Evolutionary conservation across 1,284 basidiomycete species (phyloP).

Genomic region (Butyriboletus appendiculatus): DNA sequence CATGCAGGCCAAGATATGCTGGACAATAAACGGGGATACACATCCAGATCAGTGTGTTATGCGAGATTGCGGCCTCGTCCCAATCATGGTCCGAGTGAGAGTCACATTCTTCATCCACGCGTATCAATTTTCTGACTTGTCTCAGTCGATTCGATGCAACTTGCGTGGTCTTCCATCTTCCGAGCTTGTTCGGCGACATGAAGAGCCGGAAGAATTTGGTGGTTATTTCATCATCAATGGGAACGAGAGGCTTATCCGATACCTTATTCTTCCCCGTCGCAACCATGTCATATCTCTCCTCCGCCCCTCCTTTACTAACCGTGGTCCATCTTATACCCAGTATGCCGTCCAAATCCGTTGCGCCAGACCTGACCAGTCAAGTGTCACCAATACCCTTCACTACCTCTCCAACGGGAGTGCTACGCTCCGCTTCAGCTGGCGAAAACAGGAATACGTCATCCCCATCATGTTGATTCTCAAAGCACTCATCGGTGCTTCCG

Average conservation of each 20-base stretch:
- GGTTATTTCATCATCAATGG: constrained; percentile 99
- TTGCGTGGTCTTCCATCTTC: constrained; percentile 82
- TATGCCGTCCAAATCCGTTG: constrained; percentile 97
- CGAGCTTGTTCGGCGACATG: constrained; percentile 87
- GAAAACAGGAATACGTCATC: constrained; percentile 99
- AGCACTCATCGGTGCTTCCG: constrained; percentile 91
- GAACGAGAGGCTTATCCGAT: constrained; percentile 98
- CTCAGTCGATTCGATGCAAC: constrained; percentile 94
- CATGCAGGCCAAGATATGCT: constrained; percentile 89
- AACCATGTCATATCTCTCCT: constrained; percentile 90
- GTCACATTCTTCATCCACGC: constrained; percentile 1
- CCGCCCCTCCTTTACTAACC: constrained; percentile 86
- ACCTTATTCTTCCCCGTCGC: constrained; percentile 88
- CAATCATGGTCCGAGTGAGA: constrained; percentile 95
- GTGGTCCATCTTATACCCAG: constrained; percentile 93
- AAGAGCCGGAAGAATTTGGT: constrained; percentile 98
- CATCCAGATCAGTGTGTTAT: constrained; percentile 74
- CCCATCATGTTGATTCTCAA: constrained; percentile 98
- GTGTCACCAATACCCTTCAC: constrained; percentile 94
- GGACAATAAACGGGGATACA: constrained; percentile 72
- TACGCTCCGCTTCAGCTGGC: constrained; percentile 95
- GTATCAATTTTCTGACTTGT: neutral
- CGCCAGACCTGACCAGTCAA: constrained; percentile 89
- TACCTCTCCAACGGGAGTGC: constrained; percentile 97
- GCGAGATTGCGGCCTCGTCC: constrained; percentile 90